phyloP scores from a whole-genome alignment of 345 rosid genomes.

The Murraya koenigii region DNA sequence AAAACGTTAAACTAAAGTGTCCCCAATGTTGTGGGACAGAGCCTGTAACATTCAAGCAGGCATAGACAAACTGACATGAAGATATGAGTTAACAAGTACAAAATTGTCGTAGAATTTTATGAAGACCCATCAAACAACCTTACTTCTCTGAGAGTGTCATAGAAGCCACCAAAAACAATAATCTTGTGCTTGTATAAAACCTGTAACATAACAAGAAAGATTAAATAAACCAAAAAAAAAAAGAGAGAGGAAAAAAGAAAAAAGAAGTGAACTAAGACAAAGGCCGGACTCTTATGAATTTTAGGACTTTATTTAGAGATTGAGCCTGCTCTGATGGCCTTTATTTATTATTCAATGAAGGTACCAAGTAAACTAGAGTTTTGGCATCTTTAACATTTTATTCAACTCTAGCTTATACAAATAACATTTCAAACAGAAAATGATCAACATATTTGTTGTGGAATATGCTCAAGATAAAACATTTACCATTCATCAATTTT shows the following conservation, averaged over 20 bases:
- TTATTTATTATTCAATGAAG: neutral
- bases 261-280: neutral
- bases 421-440: neutral
- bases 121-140: conserved; percentile 59
- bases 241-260: neutral
- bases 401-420: neutral
- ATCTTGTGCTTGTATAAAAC: conserved; percentile 93
- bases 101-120: neutral
- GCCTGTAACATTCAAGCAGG: neutral
- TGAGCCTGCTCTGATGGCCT: neutral
- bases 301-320: neutral
- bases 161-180: conserved; percentile 93
- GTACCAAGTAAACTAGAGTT: neutral
- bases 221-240: neutral
- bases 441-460: neutral
- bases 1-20: conserved; percentile 1
- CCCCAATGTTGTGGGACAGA: neutral
- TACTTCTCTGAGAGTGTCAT: conserved; percentile 98
- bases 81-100: conserved; percentile 7
- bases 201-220: conserved; percentile 42
- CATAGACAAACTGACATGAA: neutral
- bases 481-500: neutral
- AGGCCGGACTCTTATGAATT: neutral
- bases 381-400: neutral
- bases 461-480: neutral